phyloP scores from a whole-genome alignment of 1,139 yeast species.

The Suhomyces coccinellae region DNA sequence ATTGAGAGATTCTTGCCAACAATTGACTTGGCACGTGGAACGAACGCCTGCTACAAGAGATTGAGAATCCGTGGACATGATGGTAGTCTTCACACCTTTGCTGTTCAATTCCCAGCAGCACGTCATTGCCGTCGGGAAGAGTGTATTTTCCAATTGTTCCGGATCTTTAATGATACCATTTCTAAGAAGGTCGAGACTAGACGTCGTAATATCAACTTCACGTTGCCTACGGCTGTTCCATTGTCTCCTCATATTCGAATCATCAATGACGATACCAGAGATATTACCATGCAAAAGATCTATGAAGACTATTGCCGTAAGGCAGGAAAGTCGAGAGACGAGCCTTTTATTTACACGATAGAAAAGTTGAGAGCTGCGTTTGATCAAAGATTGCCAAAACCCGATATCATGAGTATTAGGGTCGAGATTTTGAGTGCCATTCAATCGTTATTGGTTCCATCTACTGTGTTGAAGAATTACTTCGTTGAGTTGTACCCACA shows the following conservation, averaged over 20 bases:
- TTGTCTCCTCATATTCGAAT: slow-evolving; percentile 93
- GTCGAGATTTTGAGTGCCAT: slow-evolving; percentile 90
- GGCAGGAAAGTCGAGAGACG: slow-evolving; percentile 78
- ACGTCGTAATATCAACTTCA: slow-evolving; percentile 79
- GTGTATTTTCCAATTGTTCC: slow-evolving; percentile 84
- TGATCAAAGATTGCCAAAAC: slow-evolving; percentile 90
- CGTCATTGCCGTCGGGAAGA: slow-evolving; percentile 97
- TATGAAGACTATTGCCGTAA: slow-evolving; percentile 86
- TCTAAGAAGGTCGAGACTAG: slow-evolving; percentile 84
- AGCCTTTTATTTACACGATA: slow-evolving; percentile 83
- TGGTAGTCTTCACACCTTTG: slow-evolving; percentile 88
- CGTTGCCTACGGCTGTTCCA: slow-evolving; percentile 91
- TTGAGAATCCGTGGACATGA: slow-evolving; percentile 91
- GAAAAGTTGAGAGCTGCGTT: slow-evolving; percentile 89
- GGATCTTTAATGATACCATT: slow-evolving; percentile 81
- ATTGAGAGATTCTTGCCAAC: slow-evolving; percentile 91
- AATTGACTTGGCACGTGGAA: slow-evolving; percentile 84
- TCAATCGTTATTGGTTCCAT: slow-evolving; percentile 84
- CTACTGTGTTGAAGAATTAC: slow-evolving; percentile 74
- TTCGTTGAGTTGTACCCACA: slow-evolving; percentile 64
- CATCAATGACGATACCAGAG: slow-evolving; percentile 78
- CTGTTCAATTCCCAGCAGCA: slow-evolving; percentile 97
- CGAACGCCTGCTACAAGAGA: slow-evolving; percentile 89
- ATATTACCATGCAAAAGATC: slow-evolving; percentile 78
- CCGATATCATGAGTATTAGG: slow-evolving; percentile 83